phyloP scores from a whole-genome alignment of 345 rosid species.

The Hypericum perforatum region DNA sequence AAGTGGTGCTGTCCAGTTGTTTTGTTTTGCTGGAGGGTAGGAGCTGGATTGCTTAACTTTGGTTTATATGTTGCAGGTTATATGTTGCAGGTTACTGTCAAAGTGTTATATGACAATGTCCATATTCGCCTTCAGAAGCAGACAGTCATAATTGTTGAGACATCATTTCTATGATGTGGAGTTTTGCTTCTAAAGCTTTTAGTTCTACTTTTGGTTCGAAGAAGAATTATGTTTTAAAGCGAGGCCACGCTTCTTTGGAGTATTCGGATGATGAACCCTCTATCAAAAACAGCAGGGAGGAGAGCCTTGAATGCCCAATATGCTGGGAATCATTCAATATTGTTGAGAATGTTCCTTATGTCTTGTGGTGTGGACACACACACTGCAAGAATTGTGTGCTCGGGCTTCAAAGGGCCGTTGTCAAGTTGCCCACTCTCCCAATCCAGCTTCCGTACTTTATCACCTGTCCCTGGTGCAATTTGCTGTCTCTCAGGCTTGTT shows the following conservation, averaged over 20 bases:
- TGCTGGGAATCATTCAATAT: slow-evolving; percentile 89
- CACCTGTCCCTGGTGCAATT: slow-evolving; percentile 88
- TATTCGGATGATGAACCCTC: slow-evolving; percentile 8
- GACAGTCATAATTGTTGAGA: no score
- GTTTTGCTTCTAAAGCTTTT: slow-evolving; percentile 2
- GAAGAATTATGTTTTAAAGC: background rate
- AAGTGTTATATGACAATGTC: no score
- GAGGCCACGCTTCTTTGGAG: background rate
- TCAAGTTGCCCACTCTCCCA: slow-evolving; percentile 66
- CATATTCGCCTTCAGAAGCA: no score
- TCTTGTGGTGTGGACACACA: slow-evolving; percentile 90
- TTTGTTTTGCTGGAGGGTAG: no score
- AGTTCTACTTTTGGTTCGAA: background rate
- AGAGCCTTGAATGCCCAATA: slow-evolving; percentile 80
- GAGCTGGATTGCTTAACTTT: no score
- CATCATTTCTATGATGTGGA: slow-evolving; percentile 4
- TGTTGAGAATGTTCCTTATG: slow-evolving; percentile 87
- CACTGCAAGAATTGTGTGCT: slow-evolving; percentile 78
- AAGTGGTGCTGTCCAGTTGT: no score
- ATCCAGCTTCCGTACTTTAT: slow-evolving; percentile 81
- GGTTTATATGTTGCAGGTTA: no score
- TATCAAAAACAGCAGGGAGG: slow-evolving; percentile 26
- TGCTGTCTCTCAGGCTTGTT: slow-evolving; percentile 65
- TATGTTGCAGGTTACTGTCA: no score
- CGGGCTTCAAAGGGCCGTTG: slow-evolving; percentile 69